Evolutionary conservation across 2,329 filamentous ascomycete genomes (phyloP).

Genomic region (Fusarium lyarnte): DNA sequence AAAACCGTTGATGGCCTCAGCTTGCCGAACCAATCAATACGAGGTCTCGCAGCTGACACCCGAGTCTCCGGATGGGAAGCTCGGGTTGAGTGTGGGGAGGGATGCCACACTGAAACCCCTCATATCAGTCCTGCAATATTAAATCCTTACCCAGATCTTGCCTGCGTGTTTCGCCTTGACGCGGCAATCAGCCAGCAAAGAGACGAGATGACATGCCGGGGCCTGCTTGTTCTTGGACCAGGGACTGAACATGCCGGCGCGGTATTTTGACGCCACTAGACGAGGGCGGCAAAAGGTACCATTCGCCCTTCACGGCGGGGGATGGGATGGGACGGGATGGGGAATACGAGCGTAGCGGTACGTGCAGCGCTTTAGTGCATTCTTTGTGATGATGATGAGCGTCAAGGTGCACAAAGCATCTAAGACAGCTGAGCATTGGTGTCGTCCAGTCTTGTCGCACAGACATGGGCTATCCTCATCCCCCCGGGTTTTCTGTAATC

Average conservation of each 20-base stretch:
- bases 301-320: neutral
- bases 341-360: neutral
- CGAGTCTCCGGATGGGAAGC: slow-evolving; percentile 12
- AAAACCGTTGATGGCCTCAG: slow-evolving; percentile 20
- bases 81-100: slow-evolving; percentile 20
- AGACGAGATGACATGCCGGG: slow-evolving; percentile 35
- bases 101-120: slow-evolving; percentile 34
- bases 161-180: slow-evolving; percentile 19
- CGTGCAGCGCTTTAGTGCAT: neutral
- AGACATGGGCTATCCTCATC: neutral
- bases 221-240: neutral
- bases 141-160: slow-evolving; percentile 13
- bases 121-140: slow-evolving; percentile 24
- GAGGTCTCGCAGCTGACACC: neutral
- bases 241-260: neutral
- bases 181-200: slow-evolving; percentile 10
- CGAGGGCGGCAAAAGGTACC: neutral
- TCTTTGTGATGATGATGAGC: neutral
- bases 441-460: slow-evolving; percentile 16
- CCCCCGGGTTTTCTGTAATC: slow-evolving; percentile 17
- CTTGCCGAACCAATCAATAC: slow-evolving; percentile 14
- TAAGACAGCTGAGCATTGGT: neutral
- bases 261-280: slow-evolving; percentile 14
- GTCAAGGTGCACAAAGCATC: slow-evolving; percentile 5
- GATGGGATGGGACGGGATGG: neutral